Evolutionary conservation across 1,284 basidiomycete genomes (phyloP).

Genomic region (Ustilago xerochloae): DNA sequence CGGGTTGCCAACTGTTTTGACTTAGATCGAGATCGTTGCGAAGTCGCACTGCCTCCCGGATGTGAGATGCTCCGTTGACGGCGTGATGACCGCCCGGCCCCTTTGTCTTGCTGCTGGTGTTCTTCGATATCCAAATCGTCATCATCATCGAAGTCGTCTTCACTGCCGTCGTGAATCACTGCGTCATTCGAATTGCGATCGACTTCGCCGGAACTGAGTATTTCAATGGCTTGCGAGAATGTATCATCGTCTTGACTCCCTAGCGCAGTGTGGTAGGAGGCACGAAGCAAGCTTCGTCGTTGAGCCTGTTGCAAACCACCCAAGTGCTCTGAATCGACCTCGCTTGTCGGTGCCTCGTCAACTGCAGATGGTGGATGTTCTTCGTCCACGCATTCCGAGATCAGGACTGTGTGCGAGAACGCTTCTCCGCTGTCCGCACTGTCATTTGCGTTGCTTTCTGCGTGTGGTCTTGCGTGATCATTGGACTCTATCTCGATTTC

Average conservation of each 20-base stretch:
- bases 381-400: background rate
- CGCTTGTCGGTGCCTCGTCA: background rate
- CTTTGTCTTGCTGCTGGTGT: too few relatives aligned
- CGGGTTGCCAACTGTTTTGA: slow-evolving; percentile 22
- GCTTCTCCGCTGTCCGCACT: background rate
- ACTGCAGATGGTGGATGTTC: background rate
- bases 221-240: background rate
- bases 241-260: slow-evolving; percentile 35
- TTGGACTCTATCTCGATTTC: too few relatives aligned
- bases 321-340: background rate
- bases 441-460: background rate
- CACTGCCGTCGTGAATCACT: background rate
- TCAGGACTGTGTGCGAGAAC: background rate
- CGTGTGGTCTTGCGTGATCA: too few relatives aligned
- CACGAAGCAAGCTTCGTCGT: slow-evolving; percentile 16
- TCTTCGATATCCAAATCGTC: background rate
- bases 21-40: slow-evolving; percentile 2
- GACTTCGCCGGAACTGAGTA: background rate
- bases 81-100: background rate
- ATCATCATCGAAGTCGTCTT: background rate
- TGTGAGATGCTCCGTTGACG: background rate
- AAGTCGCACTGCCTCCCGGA: background rate
- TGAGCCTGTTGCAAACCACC: background rate
- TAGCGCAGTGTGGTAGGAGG: slow-evolving; percentile 43
- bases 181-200: too few relatives aligned